A percentile compares a stretch with the other conserved stretches of the same genome.
phyloP scores from a whole-genome alignment of 2,329 filamentous ascomycete genomes.

The Diplodia mutila region DNA sequence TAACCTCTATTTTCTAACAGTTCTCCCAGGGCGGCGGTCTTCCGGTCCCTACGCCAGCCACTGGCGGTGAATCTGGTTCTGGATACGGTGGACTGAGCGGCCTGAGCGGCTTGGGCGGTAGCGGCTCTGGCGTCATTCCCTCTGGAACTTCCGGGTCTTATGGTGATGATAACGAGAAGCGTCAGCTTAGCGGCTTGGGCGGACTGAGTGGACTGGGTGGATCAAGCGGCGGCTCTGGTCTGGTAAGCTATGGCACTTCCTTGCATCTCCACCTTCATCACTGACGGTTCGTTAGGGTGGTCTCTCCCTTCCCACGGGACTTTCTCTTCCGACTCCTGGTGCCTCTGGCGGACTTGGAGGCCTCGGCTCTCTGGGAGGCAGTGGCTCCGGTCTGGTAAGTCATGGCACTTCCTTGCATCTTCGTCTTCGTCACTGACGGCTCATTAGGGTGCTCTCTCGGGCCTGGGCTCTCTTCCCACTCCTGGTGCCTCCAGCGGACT shows the following conservation, averaged over 20 bases:
- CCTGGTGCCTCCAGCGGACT: background rate
- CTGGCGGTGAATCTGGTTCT: background rate
- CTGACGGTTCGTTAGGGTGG: too few relatives aligned
- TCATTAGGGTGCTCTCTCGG: background rate
- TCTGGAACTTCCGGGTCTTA: background rate
- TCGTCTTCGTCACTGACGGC: background rate
- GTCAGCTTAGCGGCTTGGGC: slow-evolving; percentile 2
- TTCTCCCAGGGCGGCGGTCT: background rate
- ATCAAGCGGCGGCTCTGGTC: background rate
- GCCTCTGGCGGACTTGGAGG: too few relatives aligned
- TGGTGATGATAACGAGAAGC: background rate
- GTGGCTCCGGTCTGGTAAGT: background rate
- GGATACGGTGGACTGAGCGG: too few relatives aligned
- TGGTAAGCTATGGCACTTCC: too few relatives aligned
- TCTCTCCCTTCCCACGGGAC: too few relatives aligned
- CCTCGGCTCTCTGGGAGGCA: background rate
- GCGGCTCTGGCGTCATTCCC: background rate
- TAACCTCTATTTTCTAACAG: too few relatives aligned
- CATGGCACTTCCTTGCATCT: background rate
- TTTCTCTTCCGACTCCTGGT: too few relatives aligned
- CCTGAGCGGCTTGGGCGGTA: background rate
- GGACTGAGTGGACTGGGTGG: background rate
- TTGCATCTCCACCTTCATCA: too few relatives aligned
- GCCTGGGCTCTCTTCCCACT: background rate
- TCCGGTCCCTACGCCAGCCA: background rate